Evolutionary conservation across 257 asterid genomes (phyloP).

Genomic region (Solanum gandarillasii): DNA sequence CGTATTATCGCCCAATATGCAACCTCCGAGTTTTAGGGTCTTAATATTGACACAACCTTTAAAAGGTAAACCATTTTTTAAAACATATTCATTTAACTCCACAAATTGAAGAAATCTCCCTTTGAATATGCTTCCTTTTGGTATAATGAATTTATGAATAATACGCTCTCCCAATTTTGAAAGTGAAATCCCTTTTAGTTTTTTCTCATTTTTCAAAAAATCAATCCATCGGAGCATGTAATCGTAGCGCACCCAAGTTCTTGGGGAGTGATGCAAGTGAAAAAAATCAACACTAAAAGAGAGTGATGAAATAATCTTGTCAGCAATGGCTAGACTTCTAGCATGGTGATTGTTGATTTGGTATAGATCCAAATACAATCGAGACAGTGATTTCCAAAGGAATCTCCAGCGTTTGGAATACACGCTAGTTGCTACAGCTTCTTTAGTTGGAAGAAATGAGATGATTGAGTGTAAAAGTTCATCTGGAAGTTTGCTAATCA

Average conservation of each 20-base stretch:
- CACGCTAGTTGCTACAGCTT: background rate
- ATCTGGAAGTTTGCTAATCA: background rate
- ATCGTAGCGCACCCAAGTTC: background rate
- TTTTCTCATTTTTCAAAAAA: background rate
- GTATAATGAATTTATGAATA: background rate
- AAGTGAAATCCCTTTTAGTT: background rate
- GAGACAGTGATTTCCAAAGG: background rate
- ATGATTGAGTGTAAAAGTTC: background rate
- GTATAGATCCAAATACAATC: background rate
- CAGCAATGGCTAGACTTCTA: background rate
- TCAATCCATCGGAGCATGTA: background rate
- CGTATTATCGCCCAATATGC: background rate
- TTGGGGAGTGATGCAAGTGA: background rate
- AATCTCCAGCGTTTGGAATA: background rate
- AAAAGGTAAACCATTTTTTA: background rate
- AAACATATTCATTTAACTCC: background rate
- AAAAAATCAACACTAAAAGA: background rate
- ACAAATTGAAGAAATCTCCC: background rate
- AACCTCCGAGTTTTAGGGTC: background rate
- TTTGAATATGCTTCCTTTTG: background rate
- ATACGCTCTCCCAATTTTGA: background rate
- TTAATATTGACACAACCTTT: background rate
- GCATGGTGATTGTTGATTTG: background rate
- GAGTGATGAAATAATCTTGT: background rate
- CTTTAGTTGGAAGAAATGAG: background rate